phyloP scores from a whole-genome alignment of 768 basidiomycete species.

The Suillus paluster region DNA sequence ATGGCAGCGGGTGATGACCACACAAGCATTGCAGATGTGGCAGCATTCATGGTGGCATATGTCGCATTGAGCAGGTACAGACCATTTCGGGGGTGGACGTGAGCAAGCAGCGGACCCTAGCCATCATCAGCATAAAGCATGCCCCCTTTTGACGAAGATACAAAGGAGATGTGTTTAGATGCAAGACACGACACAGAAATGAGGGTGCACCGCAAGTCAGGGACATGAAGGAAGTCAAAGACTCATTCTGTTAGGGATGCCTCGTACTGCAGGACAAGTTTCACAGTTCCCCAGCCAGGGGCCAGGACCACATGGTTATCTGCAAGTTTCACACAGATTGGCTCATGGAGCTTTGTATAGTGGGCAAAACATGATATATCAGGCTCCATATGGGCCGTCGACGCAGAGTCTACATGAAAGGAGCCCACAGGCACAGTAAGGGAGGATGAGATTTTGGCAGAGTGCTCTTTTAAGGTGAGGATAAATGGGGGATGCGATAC shows the following conservation, averaged over 20 bases:
- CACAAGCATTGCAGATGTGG: not conserved
- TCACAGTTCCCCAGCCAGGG: not conserved
- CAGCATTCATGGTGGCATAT: not conserved
- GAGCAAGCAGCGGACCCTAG: not conserved
- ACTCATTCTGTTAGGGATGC: not conserved
- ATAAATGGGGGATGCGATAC: too few species aligned
- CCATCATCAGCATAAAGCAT: not conserved
- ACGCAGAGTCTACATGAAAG: not conserved
- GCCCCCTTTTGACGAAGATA: not conserved
- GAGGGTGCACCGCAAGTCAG: not conserved
- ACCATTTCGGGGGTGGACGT: not conserved
- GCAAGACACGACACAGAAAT: not conserved
- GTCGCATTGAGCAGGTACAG: not conserved
- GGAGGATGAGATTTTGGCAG: not conserved
- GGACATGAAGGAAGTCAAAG: not conserved
- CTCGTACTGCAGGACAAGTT: not conserved
- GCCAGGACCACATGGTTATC: not conserved
- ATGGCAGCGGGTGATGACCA: not conserved
- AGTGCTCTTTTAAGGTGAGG: too few species aligned
- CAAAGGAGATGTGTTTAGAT: not conserved
- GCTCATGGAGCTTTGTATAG: not conserved
- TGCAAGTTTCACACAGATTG: not conserved
- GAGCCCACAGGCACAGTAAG: not conserved
- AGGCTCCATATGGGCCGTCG: not conserved
- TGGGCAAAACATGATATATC: not conserved